Evolutionary conservation across 2,329 filamentous ascomycete genomes (phyloP).

Genomic region (Pseudogymnoascus verrucosus): DNA sequence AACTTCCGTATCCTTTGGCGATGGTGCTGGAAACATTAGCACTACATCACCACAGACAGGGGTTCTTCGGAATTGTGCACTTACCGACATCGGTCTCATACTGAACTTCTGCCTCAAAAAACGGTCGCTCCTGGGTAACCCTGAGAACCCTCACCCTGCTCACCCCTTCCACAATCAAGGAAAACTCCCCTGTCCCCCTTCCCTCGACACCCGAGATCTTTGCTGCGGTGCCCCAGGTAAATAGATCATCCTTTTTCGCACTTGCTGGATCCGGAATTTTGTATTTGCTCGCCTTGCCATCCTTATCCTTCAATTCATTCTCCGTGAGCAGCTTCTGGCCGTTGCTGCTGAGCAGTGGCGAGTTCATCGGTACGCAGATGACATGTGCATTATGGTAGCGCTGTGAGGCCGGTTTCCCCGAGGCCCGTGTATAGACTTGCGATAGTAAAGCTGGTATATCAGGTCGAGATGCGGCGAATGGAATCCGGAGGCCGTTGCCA

Average conservation of each 20-base stretch:
- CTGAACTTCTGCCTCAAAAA: slow-evolving; percentile 74
- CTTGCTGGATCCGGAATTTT: slow-evolving; percentile 35
- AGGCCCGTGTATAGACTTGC: slow-evolving; percentile 69
- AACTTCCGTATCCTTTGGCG: slow-evolving; percentile 52
- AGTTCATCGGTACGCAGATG: slow-evolving; percentile 79
- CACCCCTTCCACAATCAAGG: slow-evolving; percentile 78
- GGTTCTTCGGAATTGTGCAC: slow-evolving; percentile 20
- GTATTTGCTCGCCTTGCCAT: neutral
- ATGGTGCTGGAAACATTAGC: slow-evolving; percentile 22
- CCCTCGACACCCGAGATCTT: slow-evolving; percentile 74
- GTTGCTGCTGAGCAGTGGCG: slow-evolving; percentile 62
- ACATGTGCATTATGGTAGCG: slow-evolving; percentile 64
- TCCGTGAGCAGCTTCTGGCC: slow-evolving; percentile 69
- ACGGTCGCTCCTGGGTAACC: slow-evolving; percentile 69
- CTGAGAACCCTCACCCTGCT: slow-evolving; percentile 68
- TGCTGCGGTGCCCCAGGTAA: slow-evolving; percentile 71
- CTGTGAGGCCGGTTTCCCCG: slow-evolving; percentile 57
- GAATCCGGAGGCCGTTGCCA: slow-evolving; percentile 75
- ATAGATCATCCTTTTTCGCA: slow-evolving; percentile 65
- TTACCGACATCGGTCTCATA: slow-evolving; percentile 62
- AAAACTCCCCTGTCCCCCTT: slow-evolving; percentile 66
- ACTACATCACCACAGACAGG: slow-evolving; percentile 9
- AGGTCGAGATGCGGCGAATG: slow-evolving; percentile 68
- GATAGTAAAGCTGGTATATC: slow-evolving; percentile 86
- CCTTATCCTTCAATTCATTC: slow-evolving; percentile 38